Conservation (phyloP, 495 filamentous ascomycete species). For the Podospora pseudopauciseta region DNA sequence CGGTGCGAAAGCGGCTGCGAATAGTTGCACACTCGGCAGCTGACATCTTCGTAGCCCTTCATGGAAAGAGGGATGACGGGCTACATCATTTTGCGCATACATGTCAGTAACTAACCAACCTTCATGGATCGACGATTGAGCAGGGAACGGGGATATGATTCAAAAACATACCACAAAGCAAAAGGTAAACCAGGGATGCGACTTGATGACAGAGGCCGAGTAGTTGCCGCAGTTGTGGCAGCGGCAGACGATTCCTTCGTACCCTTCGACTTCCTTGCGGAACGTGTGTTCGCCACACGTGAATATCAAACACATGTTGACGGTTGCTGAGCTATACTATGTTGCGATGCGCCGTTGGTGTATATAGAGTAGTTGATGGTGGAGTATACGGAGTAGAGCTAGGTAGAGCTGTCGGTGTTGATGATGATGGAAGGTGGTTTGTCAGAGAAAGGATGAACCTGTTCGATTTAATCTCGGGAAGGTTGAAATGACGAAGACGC, state of each 20-base stretch:
- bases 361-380: neutral
- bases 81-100: conserved; percentile 19
- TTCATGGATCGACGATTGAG: neutral
- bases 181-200: conserved; percentile 56
- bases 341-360: neutral
- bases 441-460: neutral
- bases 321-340: neutral
- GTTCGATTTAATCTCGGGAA: neutral
- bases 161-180: conserved; percentile 49
- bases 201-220: conserved; percentile 48
- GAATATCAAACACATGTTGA: conserved; percentile 54
- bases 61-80: conserved; percentile 54
- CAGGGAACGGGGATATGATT: neutral
- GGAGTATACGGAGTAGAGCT: neutral
- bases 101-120: neutral
- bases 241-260: conserved; percentile 51
- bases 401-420: neutral
- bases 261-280: conserved; percentile 51
- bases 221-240: conserved; percentile 58
- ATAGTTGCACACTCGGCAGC: conserved; percentile 54
- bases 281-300: conserved; percentile 57
- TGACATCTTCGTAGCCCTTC: conserved; percentile 52
- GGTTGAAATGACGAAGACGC: neutral
- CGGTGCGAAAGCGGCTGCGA: conserved; percentile 52
- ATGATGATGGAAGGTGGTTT: neutral